Evolutionary conservation across 257 asterid species (phyloP), one percentile per base, ranked within the genome.

Genomic region (Ocimum tenuiflorum): DNA sequence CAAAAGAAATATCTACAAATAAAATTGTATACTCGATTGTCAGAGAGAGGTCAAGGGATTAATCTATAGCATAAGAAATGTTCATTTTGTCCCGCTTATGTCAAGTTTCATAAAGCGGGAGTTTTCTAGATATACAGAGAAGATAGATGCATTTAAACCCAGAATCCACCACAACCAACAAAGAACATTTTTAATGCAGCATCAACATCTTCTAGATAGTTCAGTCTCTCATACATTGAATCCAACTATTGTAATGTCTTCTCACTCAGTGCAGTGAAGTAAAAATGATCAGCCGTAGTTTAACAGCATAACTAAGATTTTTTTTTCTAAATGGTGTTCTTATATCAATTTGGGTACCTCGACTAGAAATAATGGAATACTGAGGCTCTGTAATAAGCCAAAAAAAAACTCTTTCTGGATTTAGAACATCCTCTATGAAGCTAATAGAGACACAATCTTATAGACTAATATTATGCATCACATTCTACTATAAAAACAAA

Each of bases 401-500:
- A 22, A 11, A 48, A 55, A 4, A 8, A 2, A 11, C 43, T 17
- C 41, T 52, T 24, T 46, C 14, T 68, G 73, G 41, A 60, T 50
- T 9, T 6, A 8, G 20, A 20, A n/a, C 63, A 39, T 43, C 14
- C 31, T 55, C 13, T 11, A 7, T 23, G 29, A n/a, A n/a, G n/a
- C n/a, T n/a, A n/a, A n/a, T n/a, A 41, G 27, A 46, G 31, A 41
- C 29, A 48, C 33, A 19, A 18, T 45, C 31, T 46, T 36, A 36
- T 68, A 55, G 48, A 48, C 48, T 52, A 13, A 41, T 15, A 54
- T 36, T 24, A 19, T 27, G 22, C 22, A 12, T 7, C 55, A 36
- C 23, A 33, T 65, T 42, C 73, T 46, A 13, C 53, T 38, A 62
- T 27, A 17, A 24, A 29, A 67, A 65, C 27, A 23, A 42, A 62